A percentile compares a stretch with the other conserved stretches of the same genome.
Conservation (phyloP, 345 rosid genomes). For the Noccaea caerulescens region DNA sequence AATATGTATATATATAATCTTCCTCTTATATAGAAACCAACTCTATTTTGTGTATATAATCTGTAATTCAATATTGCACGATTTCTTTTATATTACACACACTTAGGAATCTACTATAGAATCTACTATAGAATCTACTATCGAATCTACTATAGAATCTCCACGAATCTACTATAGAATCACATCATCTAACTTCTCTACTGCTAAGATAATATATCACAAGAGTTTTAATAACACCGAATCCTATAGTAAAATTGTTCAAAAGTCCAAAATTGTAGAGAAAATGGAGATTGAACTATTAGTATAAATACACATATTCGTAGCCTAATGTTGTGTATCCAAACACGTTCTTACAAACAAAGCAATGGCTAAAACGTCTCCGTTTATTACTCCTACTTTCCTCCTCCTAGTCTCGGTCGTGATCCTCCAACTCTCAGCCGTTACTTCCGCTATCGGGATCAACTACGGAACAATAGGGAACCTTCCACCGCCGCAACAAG, state of each 20-base stretch:
- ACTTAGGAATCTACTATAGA: not conserved
- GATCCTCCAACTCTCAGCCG: conserved; percentile 49
- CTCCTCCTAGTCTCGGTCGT: conserved; percentile 38
- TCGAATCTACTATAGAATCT: not conserved
- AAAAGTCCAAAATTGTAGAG: not conserved
- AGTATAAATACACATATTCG: conserved; percentile 11
- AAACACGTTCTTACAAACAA: not conserved
- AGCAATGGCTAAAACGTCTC: conserved; percentile 12
- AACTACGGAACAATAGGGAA: conserved; percentile 74
- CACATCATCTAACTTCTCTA: not conserved
- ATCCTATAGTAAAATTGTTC: not conserved
- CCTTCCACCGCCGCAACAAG: conserved; percentile 65
- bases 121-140: not conserved
- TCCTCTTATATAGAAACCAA: too few relatives aligned
- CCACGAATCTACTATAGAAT: not conserved
- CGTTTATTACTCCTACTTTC: not conserved
- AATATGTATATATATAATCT: too few relatives aligned
- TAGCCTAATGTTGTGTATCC: conserved; percentile 5
- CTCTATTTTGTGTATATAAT: too few relatives aligned
- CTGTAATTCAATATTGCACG: too few relatives aligned
- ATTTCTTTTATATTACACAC: not conserved
- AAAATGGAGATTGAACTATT: not conserved
- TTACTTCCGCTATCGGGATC: conserved; percentile 56
- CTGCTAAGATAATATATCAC: not conserved
- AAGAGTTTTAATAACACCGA: not conserved